phyloP scores from a whole-genome alignment of 1,139 yeast species.

The Lodderomyces orthopsilosis region DNA sequence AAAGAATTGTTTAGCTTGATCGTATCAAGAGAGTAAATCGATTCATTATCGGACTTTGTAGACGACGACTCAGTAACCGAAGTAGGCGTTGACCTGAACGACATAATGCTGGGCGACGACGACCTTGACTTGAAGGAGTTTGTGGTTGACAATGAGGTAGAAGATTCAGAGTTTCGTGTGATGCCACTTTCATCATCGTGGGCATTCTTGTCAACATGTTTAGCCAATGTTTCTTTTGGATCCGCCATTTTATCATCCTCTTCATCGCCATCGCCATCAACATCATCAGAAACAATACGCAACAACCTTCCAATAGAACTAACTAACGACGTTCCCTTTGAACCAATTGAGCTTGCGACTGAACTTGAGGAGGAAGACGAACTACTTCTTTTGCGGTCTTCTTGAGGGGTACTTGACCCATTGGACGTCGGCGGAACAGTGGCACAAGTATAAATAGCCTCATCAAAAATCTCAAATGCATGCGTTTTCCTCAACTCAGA shows the following conservation, averaged over 20 bases:
- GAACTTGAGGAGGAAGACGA: neutral
- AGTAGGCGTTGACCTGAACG: conserved; percentile 41
- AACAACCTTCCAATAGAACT: conserved; percentile 39
- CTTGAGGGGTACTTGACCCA: conserved; percentile 1
- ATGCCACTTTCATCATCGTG: neutral
- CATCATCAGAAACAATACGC: conserved; percentile 31
- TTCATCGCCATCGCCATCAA: conserved; percentile 17
- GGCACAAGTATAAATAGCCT: conserved; percentile 63
- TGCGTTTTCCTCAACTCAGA: conserved; percentile 49
- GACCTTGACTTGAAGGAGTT: conserved; percentile 36
- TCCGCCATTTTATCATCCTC: conserved; percentile 3
- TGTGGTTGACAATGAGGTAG: conserved; percentile 39
- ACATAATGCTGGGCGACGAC: conserved; percentile 44
- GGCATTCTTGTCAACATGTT: conserved; percentile 1
- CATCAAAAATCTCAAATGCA: conserved; percentile 75
- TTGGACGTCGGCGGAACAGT: conserved; percentile 8
- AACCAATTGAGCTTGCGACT: neutral
- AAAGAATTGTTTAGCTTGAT: conserved; percentile 4
- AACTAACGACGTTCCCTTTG: conserved; percentile 27
- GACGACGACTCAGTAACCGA: conserved; percentile 40
- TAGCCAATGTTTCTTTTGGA: conserved; percentile 16
- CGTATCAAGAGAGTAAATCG: conserved; percentile 14
- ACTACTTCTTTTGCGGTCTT: neutral
- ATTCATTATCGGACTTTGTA: conserved; percentile 28
- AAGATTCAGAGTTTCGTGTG: conserved; percentile 32